These are phyloP conservation scores for Zygosaccharomyces pseudorouxii DNA, from an alignment of 805 yeast species.

Conservation along the genomic window DNA sequence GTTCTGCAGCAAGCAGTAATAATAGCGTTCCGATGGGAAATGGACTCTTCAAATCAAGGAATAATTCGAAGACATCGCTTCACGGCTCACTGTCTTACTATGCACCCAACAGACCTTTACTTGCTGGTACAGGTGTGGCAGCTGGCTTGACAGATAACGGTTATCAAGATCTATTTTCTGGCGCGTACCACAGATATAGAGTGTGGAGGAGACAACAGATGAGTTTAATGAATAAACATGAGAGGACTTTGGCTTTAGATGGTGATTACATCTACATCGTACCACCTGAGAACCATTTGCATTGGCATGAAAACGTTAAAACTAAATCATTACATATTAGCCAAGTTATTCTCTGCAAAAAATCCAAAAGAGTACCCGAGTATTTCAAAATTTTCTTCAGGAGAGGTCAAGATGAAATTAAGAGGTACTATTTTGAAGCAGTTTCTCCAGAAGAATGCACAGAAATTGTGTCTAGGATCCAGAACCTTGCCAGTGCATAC, in stretches of 20 bases:
- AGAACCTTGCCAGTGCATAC: conserved; percentile 52
- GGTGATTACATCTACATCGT: conserved; percentile 90
- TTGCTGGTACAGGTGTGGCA: conserved; percentile 14
- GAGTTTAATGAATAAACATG: conserved; percentile 70
- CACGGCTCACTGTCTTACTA: conserved; percentile 21
- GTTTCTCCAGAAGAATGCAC: conserved; percentile 52
- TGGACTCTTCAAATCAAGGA: conserved; percentile 35
- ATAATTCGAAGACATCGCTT: conserved; percentile 34
- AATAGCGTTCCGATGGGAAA: conserved; percentile 14
- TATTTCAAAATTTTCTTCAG: conserved; percentile 77
- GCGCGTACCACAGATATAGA: conserved; percentile 75
- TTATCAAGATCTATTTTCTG: conserved; percentile 36
- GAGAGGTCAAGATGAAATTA: conserved; percentile 58
- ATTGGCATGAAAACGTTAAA: conserved; percentile 70
- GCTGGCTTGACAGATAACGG: conserved; percentile 14
- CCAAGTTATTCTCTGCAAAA: conserved; percentile 71
- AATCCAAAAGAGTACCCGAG: conserved; percentile 66
- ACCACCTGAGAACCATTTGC: conserved; percentile 71
- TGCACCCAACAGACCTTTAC: conserved; percentile 19
- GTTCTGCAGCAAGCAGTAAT: conserved; percentile 12
- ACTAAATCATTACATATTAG: conserved; percentile 83
- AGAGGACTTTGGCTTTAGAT: conserved; percentile 79
- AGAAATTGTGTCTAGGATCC: conserved; percentile 72
- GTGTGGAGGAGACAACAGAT: conserved; percentile 87
- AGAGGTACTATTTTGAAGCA: conserved; percentile 86